Conservation (phyloP, 192 early-diverging fungal genomes). For the Coemansia erecta region DNA sequence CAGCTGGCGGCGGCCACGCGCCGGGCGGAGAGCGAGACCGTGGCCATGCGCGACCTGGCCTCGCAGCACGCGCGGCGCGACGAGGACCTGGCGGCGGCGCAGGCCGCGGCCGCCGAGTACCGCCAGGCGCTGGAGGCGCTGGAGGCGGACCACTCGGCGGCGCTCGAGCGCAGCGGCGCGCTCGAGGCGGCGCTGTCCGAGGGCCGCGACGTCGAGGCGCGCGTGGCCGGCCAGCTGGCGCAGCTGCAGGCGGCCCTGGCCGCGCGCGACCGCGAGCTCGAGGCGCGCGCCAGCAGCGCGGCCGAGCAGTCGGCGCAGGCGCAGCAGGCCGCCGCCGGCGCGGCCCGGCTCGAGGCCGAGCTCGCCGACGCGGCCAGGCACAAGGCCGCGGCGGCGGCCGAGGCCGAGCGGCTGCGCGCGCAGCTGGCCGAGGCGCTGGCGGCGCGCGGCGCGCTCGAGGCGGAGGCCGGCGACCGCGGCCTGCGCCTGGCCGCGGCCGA, state of each 20-base stretch:
- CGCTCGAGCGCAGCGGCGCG: slow-evolving; percentile 23
- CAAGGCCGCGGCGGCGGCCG: slow-evolving; percentile 1
- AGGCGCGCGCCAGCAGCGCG: slow-evolving; percentile 10
- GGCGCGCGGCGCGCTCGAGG: slow-evolving; percentile 55
- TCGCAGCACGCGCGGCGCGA: slow-evolving; percentile 60
- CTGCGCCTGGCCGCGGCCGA: slow-evolving; percentile 61
- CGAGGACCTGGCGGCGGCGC: slow-evolving; percentile 56
- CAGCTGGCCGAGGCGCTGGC: slow-evolving; percentile 17
- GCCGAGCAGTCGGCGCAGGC: slow-evolving; percentile 20
- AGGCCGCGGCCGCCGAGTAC: slow-evolving; percentile 56
- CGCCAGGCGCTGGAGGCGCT: slow-evolving; percentile 26
- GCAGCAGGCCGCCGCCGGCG: slow-evolving; percentile 14
- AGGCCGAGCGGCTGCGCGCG: slow-evolving; percentile 14
- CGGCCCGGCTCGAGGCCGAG: slow-evolving; percentile 22
- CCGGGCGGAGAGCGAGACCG: slow-evolving; percentile 65
- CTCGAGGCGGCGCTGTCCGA: slow-evolving; percentile 28
- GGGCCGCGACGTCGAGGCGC: slow-evolving; percentile 16
- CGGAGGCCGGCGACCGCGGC: slow-evolving; percentile 56
- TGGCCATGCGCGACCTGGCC: slow-evolving; percentile 55
- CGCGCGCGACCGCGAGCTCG: slow-evolving; percentile 25
- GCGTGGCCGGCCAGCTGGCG: slow-evolving; percentile 20
- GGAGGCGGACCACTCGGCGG: slow-evolving; percentile 22
- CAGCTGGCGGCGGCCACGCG: slow-evolving; percentile 59
- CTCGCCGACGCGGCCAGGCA: slow-evolving; percentile 13
- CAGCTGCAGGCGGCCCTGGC: slow-evolving; percentile 21